Evolutionary conservation across 495 filamentous ascomycete genomes (phyloP), one percentile per base, ranked within the genome.

Genomic region (Aspergillus biplanus): DNA sequence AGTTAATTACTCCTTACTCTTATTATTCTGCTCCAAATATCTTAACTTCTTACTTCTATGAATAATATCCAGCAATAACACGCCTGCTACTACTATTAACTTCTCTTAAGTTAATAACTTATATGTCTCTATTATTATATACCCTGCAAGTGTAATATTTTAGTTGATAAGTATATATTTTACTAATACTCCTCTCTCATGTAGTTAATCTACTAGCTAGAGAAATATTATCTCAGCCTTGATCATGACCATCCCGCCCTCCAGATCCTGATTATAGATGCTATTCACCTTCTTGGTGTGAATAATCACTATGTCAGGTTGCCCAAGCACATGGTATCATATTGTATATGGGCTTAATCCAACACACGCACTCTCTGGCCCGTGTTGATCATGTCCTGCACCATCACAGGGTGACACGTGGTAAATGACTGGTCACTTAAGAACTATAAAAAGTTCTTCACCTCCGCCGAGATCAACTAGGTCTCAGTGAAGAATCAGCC

Each of bases 281-380:
- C 48, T 46, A 16, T 64, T 64, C 15, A 64, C 56, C 12, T 59
- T 18, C 47, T 64, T 56, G 1, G 62, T 64, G n/a, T 34, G 62
- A 39, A 64, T 59, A 33, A 64, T 64, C 7, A 64, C 62, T 5
- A 56, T 64, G 56, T 64, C n/a, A 56, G 62, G 13, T 64, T 50
- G 42, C 59, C 62, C 31, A 56, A 64, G 56, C 62, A 64, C 62
- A 64, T 64, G 31, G 62, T 64, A 32, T 64, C 62, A 37, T 64
- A 64, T 56, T 56, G 59, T 56, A 64, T 64, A 32, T 64, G 62
- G 6, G 4, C 56, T 27, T 64, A 59, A 5, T 56, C 62, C 3
- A 56, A 64, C 3, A 56, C 62, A 0, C 62, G 56, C 21, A 64
- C 62, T 31, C 50, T 44, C 56, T 64, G 62, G 12, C 56, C 62